Base-by-base conservation (phyloP, 2,329 filamentous ascomycete species). In the Talaromyces sp. region DNA sequence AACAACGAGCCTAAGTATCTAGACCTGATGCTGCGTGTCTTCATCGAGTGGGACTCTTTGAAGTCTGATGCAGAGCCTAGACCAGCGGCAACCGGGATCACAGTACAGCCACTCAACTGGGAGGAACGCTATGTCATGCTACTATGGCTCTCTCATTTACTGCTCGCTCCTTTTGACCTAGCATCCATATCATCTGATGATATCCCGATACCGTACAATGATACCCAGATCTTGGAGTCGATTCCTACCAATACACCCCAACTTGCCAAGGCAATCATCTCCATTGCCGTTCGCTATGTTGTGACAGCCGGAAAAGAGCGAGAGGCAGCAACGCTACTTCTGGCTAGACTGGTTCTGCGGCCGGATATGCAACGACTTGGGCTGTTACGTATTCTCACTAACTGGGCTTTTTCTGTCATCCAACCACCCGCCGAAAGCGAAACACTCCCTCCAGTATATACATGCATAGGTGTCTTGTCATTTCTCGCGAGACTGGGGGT, bases 141-240 rank as follows among this genome's bases (percentile, higher is more conserved):
- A 4, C 82, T 97, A 10, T 99, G 95, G 95, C 85, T 94, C 35
- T 91, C 90, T 0, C 90, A 95, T 77, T 81, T 95, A 16, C 82
- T 94, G 65, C 84, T 94, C 37, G 92, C 92, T 1, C 95, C 95
- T 0, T 99, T 99, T 77, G 93, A 97, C 71, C 82, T 99, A 61
- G 85, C 89, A 2, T 93, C 91, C 2, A 93, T 99, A 67, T 97
- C 93, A 1, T 80, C 79, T 13, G 73, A 75, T 37, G 70, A 74
- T 61, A 74, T 78, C 4, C 73, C 74, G 1, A 68, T 78, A 1
- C 77, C 77, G 2, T 71, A 76, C 59, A 70, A 75, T 14, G 76
- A 76, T 61, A 47, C 75, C 22, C 59, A 67, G 14, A 66, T 72
- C 3, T 37, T 78, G 14, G 63, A 66, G 19, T 72, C 75, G 9